Evolutionary conservation across 805 yeast species (phyloP).

Genomic region (Candida peoriensis): DNA sequence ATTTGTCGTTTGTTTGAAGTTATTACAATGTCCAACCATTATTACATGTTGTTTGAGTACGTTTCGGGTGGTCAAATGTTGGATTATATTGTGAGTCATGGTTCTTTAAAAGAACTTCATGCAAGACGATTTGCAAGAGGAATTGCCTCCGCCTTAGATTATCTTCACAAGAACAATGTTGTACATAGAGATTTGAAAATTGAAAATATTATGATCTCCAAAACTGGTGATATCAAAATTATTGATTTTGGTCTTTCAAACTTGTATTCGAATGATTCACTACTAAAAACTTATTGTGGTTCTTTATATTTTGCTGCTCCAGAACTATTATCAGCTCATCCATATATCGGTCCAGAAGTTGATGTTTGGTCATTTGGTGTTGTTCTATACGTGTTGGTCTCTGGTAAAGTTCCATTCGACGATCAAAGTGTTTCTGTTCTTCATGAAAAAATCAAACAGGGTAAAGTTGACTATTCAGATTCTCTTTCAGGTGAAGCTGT

Average conservation of each 20-base stretch:
- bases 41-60: slow-evolving; percentile 93
- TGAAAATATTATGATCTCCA: slow-evolving; percentile 92
- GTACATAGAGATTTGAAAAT: slow-evolving; percentile 96
- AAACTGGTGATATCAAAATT: slow-evolving; percentile 89
- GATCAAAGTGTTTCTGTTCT: slow-evolving; percentile 88
- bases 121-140: slow-evolving; percentile 95
- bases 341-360: slow-evolving; percentile 94
- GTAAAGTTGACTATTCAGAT: slow-evolving; percentile 86
- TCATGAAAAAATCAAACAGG: slow-evolving; percentile 91
- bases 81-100: slow-evolving; percentile 95
- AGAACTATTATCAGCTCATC: slow-evolving; percentile 85
- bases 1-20: slow-evolving; percentile 90
- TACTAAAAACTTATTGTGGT: slow-evolving; percentile 93
- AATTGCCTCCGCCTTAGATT: slow-evolving; percentile 88
- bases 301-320: slow-evolving; percentile 98
- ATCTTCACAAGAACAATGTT: slow-evolving; percentile 88
- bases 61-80: slow-evolving; percentile 97
- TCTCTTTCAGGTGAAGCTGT: slow-evolving; percentile 76
- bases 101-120: slow-evolving; percentile 86
- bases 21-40: slow-evolving; percentile 94
- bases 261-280: slow-evolving; percentile 62
- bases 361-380: slow-evolving; percentile 99
- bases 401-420: slow-evolving; percentile 98
- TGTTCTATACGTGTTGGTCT: slow-evolving; percentile 87
- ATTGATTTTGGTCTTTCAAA: slow-evolving; percentile 96